Evolutionary conservation across 305 asterid species (phyloP).

Genomic region (Fraxinus dipetala): DNA sequence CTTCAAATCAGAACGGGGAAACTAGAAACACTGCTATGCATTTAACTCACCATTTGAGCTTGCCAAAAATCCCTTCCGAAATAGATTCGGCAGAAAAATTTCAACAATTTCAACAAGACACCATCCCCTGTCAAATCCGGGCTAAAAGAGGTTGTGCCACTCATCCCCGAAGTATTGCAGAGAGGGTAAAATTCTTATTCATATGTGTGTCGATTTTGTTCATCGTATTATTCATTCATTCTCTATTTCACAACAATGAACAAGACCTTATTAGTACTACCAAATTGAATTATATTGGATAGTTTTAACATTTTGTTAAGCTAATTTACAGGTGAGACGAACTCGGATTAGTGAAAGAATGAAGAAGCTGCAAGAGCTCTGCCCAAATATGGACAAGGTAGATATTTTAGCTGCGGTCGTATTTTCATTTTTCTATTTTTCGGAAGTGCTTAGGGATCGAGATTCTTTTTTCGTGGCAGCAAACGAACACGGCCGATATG

Average conservation of each 20-base stretch:
- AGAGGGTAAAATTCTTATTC: slow-evolving; percentile 42
- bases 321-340: slow-evolving; percentile 54
- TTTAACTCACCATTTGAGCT: slow-evolving; percentile 77
- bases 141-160: slow-evolving; percentile 70
- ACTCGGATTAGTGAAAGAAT: slow-evolving; percentile 83
- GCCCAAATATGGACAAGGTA: slow-evolving; percentile 95
- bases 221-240: neutral
- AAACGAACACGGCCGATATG: slow-evolving; percentile 92
- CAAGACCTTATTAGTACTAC: neutral
- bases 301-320: neutral
- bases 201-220: neutral
- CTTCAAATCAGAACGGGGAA: slow-evolving; percentile 46
- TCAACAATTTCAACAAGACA: slow-evolving; percentile 57
- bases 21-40: slow-evolving; percentile 36
- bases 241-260: neutral
- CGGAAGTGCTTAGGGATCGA: neutral
- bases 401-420: neutral
- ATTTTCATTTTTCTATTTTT: neutral
- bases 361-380: slow-evolving; percentile 92
- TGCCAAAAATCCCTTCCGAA: slow-evolving; percentile 64
- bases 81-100: slow-evolving; percentile 55
- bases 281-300: neutral
- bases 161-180: slow-evolving; percentile 69
- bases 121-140: slow-evolving; percentile 55
- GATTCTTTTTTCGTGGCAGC: slow-evolving; percentile 39